Base-by-base conservation (phyloP, 2,329 filamentous ascomycete species). In the Ilyonectria mors-panacis region DNA sequence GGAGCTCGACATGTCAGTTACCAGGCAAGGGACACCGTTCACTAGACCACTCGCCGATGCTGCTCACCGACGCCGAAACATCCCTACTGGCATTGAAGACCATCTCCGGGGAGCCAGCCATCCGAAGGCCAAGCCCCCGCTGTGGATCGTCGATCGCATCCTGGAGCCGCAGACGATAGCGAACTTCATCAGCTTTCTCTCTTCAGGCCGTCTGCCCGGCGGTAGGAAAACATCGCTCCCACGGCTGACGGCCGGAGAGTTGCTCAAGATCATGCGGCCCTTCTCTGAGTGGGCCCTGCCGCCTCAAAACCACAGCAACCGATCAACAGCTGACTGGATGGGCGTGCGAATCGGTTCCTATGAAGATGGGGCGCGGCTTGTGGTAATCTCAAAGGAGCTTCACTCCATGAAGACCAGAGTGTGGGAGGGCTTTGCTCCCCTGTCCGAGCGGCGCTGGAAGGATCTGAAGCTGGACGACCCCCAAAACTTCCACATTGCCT, bases 361-460 rank as follows among this genome's bases (percentile, higher is more conserved):
- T 3, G 48, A 53, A 6, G 28, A 33, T 21, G 9, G 4, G 12
- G 10, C 10, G 12, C 48, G 28, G 17, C 48, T 53, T 3, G 5
- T 35, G 9, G 5, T 17, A 6, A 35, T 53, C 28, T 19, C 48
- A 28, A 53, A 53, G 17, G 48, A 53, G 17, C 48, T 53, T 19
- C 48, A 53, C 5, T n/a, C n/a, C 9, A 53, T 53, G 48, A 53
- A 53, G 48, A 17, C 48, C 8, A 33, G 48, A 17, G 12, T 53
- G 10, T 53, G 48, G 48, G 48, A 53, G 17, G 48, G 48, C 6
- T 21, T 53, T 7, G 10, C 26, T 17, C 48, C 48, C 2, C 9
- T 53, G n/a, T 53, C 48, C 10, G 48, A 53, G 17, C 35, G 48
- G 28, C 48, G 48, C 28, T 53, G 48, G 48, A 53, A 35, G n/a